Evolutionary conservation across 2,329 filamentous ascomycete genomes (phyloP).

Genomic region (Aspergillus fructus): DNA sequence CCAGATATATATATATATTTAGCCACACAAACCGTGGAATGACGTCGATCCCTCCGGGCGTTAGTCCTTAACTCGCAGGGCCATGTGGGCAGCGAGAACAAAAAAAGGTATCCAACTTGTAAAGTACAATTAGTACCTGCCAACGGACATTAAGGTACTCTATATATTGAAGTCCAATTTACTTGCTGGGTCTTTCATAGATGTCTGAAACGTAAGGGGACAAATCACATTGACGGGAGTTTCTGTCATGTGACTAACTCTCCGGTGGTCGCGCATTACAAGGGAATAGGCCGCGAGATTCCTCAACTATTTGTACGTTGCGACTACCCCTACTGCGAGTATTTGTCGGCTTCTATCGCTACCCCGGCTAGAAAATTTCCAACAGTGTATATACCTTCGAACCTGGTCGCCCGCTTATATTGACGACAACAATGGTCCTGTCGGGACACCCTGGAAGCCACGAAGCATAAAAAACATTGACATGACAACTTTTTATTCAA

Average conservation of each 20-base stretch:
- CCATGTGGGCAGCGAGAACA: not conserved
- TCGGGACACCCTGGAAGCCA: slow-evolving; percentile 15
- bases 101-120: not conserved
- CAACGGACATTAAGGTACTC: not conserved
- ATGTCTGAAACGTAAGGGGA: slow-evolving; percentile 5
- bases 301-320: slow-evolving; percentile 3
- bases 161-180: not conserved
- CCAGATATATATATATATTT: too few species aligned
- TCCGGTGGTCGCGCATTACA: not conserved
- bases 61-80: too few species aligned
- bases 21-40: too few species aligned
- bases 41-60: too few species aligned
- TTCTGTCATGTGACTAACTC: slow-evolving; percentile 22
- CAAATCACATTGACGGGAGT: not conserved
- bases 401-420: not conserved
- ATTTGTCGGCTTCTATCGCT: not conserved
- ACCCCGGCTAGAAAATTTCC: not conserved
- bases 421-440: slow-evolving; percentile 19
- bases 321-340: slow-evolving; percentile 1
- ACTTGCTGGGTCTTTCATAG: not conserved
- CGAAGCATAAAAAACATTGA: slow-evolving; percentile 18
- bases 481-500: slow-evolving; percentile 21
- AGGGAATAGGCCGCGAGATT: slow-evolving; percentile 22
- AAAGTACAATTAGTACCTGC: not conserved
- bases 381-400: not conserved